These are phyloP conservation scores for Cystobasidium pallidum DNA, from an alignment of 1,284 basidiomycete genomes.

Conservation along the genomic window DNA sequence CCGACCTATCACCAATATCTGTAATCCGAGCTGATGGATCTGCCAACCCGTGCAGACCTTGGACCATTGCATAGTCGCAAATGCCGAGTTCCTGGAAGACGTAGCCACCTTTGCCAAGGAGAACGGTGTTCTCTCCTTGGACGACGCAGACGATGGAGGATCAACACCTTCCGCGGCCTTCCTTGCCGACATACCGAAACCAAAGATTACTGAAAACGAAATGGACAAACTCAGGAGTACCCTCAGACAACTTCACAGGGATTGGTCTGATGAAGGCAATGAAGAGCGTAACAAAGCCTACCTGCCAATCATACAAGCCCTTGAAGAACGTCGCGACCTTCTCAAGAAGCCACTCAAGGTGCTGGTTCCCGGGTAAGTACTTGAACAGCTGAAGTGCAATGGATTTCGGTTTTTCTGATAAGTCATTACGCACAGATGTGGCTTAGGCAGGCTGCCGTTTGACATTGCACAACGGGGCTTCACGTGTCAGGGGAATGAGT, in stretches of 20 bases:
- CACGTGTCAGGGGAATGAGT: conserved; percentile 44
- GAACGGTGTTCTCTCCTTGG: neutral
- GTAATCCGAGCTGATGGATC: neutral
- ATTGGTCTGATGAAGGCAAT: conserved; percentile 37
- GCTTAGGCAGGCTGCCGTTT: conserved; percentile 40
- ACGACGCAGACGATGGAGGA: neutral
- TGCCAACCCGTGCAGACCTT: conserved; percentile 6
- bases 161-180: neutral
- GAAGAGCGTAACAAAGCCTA: conserved; percentile 28
- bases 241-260: conserved; percentile 31
- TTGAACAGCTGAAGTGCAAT: too few species aligned
- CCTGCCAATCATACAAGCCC: conserved; percentile 29
- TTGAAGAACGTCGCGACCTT: neutral
- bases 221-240: conserved; percentile 38
- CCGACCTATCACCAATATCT: neutral
- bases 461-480: conserved; percentile 39
- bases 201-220: conserved; percentile 37
- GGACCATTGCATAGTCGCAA: conserved; percentile 41
- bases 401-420: too few species aligned
- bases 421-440: too few species aligned
- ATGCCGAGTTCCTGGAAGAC: conserved; percentile 43
- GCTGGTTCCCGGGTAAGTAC: conserved; percentile 36
- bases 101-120: conserved; percentile 16
- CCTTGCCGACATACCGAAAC: conserved; percentile 11
- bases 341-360: neutral